These are phyloP conservation scores for Hondaea fermentalgiana DNA, from an alignment of 108 stramenopile genomes.

Conservation along the genomic window DNA sequence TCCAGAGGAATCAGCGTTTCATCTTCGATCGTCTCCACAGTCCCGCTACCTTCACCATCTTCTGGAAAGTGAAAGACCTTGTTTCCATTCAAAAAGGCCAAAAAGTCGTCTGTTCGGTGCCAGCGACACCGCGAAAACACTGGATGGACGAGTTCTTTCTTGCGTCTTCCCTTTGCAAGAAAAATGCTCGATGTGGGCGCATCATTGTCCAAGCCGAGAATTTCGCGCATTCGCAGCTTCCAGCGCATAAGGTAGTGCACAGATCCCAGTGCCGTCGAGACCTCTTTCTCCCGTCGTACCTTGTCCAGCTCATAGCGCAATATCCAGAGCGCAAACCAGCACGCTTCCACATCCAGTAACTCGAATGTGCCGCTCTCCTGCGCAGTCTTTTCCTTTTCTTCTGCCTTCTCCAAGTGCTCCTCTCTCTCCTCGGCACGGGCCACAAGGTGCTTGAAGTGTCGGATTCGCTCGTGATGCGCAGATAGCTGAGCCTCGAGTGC, in stretches of 20 bases:
- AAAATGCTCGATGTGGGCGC: background rate
- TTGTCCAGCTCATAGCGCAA: background rate
- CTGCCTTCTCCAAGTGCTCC: no score
- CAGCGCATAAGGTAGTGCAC: conserved; percentile 17
- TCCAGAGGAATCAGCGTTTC: background rate
- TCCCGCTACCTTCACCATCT: background rate
- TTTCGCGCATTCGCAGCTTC: background rate
- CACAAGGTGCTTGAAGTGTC: background rate
- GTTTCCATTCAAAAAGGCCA: background rate
- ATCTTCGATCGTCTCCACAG: background rate
- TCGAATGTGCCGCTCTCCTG: no score
- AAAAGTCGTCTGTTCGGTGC: conserved; percentile 9
- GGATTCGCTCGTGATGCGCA: background rate
- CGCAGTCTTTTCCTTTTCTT: no score
- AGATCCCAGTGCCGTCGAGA: background rate
- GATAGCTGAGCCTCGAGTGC: background rate
- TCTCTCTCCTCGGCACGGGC: no score
- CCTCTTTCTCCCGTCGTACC: background rate
- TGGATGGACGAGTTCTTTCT: background rate
- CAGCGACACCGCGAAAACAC: background rate
- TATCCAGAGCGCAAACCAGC: background rate
- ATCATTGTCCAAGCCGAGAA: background rate
- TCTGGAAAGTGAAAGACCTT: background rate
- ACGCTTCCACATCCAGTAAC: background rate
- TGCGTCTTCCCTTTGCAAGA: background rate